phyloP scores from a whole-genome alignment of 1,284 basidiomycete species.

The Boletus semigastroideus region DNA sequence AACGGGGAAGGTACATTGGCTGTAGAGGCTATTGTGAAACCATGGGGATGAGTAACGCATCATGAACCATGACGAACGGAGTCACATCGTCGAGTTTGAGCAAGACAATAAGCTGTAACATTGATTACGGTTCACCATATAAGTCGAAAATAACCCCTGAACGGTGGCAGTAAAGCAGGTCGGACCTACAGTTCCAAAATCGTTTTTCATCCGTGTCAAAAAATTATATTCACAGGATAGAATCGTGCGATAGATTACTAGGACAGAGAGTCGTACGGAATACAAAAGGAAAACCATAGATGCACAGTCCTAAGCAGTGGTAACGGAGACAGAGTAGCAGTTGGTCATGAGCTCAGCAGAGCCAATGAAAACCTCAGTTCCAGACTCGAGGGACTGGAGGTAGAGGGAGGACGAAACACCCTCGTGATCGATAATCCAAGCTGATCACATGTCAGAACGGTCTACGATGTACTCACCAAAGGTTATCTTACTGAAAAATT shows the following conservation, averaged over 20 bases:
- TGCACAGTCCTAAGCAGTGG: neutral
- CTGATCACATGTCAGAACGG: conserved; percentile 26
- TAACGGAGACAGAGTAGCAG: conserved; percentile 38
- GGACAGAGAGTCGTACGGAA: neutral
- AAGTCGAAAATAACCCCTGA: conserved; percentile 18
- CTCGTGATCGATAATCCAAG: conserved; percentile 40
- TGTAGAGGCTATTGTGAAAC: conserved; percentile 30
- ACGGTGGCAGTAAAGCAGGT: too few species aligned
- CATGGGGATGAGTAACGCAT: conserved; percentile 24
- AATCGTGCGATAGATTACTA: neutral
- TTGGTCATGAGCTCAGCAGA: conserved; percentile 41
- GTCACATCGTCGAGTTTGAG: conserved; percentile 10
- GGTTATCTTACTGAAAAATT: conserved; percentile 49
- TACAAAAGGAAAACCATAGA: neutral
- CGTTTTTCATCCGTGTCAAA: too few species aligned
- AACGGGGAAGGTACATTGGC: conserved; percentile 14
- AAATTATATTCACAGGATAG: neutral
- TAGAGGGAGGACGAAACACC: conserved; percentile 44
- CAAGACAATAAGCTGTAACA: conserved; percentile 26
- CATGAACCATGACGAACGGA: neutral
- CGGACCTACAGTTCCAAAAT: too few species aligned
- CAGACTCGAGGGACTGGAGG: conserved; percentile 47
- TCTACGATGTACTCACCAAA: neutral
- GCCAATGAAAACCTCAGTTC: conserved; percentile 49
- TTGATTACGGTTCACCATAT: conserved; percentile 7